phyloP scores from a whole-genome alignment of 1,284 basidiomycete species.

The Leucoagaricus sp. region DNA sequence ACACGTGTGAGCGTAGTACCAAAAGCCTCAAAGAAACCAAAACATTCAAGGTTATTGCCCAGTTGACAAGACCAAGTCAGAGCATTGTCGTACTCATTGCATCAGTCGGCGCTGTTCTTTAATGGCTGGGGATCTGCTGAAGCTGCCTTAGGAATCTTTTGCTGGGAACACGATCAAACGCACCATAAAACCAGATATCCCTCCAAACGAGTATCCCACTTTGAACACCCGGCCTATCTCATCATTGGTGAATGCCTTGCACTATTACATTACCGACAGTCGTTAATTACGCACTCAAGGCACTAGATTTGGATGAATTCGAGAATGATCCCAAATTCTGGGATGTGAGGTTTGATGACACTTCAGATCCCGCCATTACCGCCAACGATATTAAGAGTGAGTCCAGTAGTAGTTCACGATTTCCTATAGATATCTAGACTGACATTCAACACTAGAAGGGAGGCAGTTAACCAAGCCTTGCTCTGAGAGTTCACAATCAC shows the following conservation, averaged over 20 bases:
- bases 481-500: not conserved
- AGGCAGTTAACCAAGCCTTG: not conserved
- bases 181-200: constrained; percentile 57
- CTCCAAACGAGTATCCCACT: constrained; percentile 59
- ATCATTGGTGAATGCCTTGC: constrained; percentile 44
- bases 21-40: constrained; percentile 58
- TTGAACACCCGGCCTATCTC: constrained; percentile 69
- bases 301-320: constrained; percentile 60
- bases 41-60: constrained; percentile 56
- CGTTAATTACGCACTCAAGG: constrained; percentile 39
- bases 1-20: constrained; percentile 49
- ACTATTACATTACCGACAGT: not conserved
- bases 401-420: not conserved
- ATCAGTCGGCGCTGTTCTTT: constrained; percentile 53
- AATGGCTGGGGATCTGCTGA: not conserved
- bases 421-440: too few species aligned
- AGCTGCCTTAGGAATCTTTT: constrained; percentile 56
- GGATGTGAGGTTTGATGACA: constrained; percentile 50
- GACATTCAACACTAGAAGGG: not conserved
- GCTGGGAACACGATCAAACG: constrained; percentile 60
- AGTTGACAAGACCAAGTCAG: constrained; percentile 75
- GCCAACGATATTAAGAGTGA: not conserved
- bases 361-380: constrained; percentile 18
- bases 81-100: constrained; percentile 60
- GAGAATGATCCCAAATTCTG: constrained; percentile 69